Percentiles rank a stretch among this genome's conserved stretches.
Evolutionary conservation across 2,329 filamentous ascomycete species (phyloP).

Genomic region (Chrysoporthe deuterocubensis): DNA sequence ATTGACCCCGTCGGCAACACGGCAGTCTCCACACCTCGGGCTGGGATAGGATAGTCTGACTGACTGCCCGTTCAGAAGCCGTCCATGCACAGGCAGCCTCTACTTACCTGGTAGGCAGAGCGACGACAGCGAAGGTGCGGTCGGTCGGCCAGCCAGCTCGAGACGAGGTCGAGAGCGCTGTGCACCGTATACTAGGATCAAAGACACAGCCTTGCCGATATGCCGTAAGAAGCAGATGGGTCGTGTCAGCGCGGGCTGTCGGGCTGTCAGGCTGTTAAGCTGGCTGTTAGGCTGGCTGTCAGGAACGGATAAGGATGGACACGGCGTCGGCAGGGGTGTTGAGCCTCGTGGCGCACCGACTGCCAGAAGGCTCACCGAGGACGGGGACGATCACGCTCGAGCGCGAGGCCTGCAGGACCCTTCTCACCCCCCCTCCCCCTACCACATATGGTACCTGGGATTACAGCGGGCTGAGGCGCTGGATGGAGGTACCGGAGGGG

Average conservation of each 20-base stretch:
- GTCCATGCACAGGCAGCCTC: background rate
- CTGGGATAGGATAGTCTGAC: background rate
- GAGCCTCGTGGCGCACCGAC: slow-evolving; percentile 3
- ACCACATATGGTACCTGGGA: background rate
- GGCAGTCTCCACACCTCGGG: background rate
- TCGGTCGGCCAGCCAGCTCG: no score
- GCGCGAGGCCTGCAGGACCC: no score
- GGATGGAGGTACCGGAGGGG: no score
- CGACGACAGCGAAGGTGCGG: no score
- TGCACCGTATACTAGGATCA: no score
- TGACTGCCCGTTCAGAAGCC: background rate
- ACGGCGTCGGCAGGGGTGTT: background rate
- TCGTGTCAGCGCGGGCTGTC: no score
- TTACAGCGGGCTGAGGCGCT: background rate
- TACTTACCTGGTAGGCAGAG: no score
- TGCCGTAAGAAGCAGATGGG: no score
- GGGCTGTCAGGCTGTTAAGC: background rate
- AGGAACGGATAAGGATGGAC: background rate
- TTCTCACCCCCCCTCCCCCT: no score
- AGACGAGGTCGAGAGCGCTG: no score
- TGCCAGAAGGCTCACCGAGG: slow-evolving; percentile 15
- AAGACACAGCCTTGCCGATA: no score
- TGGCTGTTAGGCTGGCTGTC: background rate
- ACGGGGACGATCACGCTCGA: background rate
- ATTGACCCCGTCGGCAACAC: no score